phyloP scores from a whole-genome alignment of 345 rosid species.

The Camelina laxa region DNA sequence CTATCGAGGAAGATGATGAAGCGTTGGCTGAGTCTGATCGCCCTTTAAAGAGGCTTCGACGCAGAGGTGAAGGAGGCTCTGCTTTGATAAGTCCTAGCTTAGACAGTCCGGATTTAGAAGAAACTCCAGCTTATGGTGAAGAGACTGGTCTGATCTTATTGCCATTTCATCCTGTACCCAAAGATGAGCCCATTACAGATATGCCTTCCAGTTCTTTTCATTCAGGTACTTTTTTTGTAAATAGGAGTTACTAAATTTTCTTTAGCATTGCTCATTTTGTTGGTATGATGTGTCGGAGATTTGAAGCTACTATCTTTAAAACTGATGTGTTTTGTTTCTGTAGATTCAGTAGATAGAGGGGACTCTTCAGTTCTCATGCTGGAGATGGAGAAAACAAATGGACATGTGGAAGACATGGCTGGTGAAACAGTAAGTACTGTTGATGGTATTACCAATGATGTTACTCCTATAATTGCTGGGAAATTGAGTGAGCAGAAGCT shows the following conservation, averaged over 20 bases:
- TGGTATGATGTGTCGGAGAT: not conserved
- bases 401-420: slow-evolving; percentile 29
- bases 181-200: slow-evolving; percentile 30
- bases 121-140: slow-evolving; percentile 46
- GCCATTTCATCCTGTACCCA: slow-evolving; percentile 33
- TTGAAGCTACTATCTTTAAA: slow-evolving; percentile 4
- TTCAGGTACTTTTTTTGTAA: slow-evolving; percentile 14
- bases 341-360: slow-evolving; percentile 44
- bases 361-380: slow-evolving; percentile 40
- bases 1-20: slow-evolving; percentile 37
- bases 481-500: slow-evolving; percentile 30
- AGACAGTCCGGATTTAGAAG: slow-evolving; percentile 39
- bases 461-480: slow-evolving; percentile 14
- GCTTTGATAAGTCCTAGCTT: slow-evolving; percentile 33
- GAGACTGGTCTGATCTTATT: slow-evolving; percentile 20
- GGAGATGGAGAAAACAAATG: slow-evolving; percentile 42
- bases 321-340: slow-evolving; percentile 24
- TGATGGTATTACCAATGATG: slow-evolving; percentile 6
- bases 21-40: slow-evolving; percentile 51
- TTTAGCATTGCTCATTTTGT: slow-evolving; percentile 22
- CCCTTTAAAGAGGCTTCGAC: slow-evolving; percentile 75
- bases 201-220: slow-evolving; percentile 32
- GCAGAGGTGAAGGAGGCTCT: slow-evolving; percentile 58
- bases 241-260: slow-evolving; percentile 11
- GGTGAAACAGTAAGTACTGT: slow-evolving; percentile 24